phyloP scores from a whole-genome alignment of 202 grass and related monocot genomes.

The Schoenoplectus triqueter region DNA sequence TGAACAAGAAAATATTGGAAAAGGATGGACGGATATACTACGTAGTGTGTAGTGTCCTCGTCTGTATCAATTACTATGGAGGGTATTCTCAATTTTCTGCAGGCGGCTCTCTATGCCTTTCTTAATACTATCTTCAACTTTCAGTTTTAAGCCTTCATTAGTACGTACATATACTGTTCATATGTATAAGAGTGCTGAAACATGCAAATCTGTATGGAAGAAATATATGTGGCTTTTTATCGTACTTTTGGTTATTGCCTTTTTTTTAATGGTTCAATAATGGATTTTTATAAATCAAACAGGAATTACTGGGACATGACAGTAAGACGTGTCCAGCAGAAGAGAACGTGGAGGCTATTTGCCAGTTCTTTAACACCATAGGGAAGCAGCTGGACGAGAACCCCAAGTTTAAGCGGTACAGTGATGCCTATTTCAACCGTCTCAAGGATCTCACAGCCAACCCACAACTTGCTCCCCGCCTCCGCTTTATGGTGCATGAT shows the following conservation, averaged over 20 bases:
- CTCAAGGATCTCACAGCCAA: conserved; percentile 65
- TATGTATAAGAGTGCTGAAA: no score
- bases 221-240: not conserved
- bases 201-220: no score
- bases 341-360: conserved; percentile 88
- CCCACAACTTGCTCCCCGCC: conserved; percentile 53
- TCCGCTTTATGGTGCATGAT: conserved; percentile 70
- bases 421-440: conserved; percentile 72
- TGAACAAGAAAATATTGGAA: not conserved
- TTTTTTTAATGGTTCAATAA: not conserved
- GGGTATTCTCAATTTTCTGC: not conserved
- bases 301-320: conserved; percentile 79
- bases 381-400: conserved; percentile 79
- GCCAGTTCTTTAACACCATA: conserved; percentile 78
- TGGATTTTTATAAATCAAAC: conserved; percentile 31
- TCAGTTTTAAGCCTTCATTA: no score
- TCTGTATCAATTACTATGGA: not conserved
- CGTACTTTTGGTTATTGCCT: conserved; percentile 14
- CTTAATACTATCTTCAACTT: not conserved
- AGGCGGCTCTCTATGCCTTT: not conserved
- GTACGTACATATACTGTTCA: no score
- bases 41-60: not conserved
- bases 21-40: not conserved
- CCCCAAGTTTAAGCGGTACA: conserved; percentile 54
- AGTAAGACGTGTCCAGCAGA: conserved; percentile 73